These are phyloP conservation scores for Pythium biforme DNA, from an alignment of 352 stramenopile species.

Conservation along the genomic window DNA sequence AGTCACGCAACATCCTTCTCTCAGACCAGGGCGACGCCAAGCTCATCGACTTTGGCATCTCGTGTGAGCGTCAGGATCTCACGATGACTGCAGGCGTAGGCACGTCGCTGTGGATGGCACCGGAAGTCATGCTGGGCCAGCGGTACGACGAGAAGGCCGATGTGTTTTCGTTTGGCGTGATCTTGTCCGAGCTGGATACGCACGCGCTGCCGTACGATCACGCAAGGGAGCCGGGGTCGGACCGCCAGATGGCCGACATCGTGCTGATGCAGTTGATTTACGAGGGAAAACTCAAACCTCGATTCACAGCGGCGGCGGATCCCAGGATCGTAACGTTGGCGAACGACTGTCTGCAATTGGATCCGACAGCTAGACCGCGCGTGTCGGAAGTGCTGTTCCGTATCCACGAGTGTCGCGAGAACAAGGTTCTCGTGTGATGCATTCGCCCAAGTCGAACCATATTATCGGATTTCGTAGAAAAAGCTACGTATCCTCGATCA, in stretches of 20 bases:
- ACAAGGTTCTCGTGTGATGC: not conserved
- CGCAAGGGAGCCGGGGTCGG: not conserved
- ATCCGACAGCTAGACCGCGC: slow-evolving; percentile 27
- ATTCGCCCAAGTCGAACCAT: too few relatives aligned
- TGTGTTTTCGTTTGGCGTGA: slow-evolving; percentile 84
- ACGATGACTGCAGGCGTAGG: slow-evolving; percentile 42
- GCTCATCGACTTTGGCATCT: slow-evolving; percentile 45
- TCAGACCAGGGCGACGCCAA: slow-evolving; percentile 31
- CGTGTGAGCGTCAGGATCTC: slow-evolving; percentile 23
- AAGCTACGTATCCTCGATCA: too few relatives aligned
- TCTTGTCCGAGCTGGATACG: slow-evolving; percentile 44
- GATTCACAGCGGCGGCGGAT: slow-evolving; percentile 26
- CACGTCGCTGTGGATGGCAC: slow-evolving; percentile 41
- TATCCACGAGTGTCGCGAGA: not conserved
- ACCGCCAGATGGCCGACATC: not conserved
- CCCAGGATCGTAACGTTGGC: slow-evolving; percentile 13
- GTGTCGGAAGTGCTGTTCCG: not conserved
- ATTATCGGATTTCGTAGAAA: too few relatives aligned
- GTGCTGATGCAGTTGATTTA: slow-evolving; percentile 32
- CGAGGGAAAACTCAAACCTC: slow-evolving; percentile 27
- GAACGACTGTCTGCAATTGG: slow-evolving; percentile 26
- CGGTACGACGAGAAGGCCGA: slow-evolving; percentile 40
- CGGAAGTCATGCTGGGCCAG: slow-evolving; percentile 34
- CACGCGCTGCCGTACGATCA: slow-evolving; percentile 33
- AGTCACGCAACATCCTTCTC: slow-evolving; percentile 43